These are phyloP conservation scores for Gossypium longicalyx DNA, from an alignment of 345 rosid species.

Conservation along the genomic window DNA sequence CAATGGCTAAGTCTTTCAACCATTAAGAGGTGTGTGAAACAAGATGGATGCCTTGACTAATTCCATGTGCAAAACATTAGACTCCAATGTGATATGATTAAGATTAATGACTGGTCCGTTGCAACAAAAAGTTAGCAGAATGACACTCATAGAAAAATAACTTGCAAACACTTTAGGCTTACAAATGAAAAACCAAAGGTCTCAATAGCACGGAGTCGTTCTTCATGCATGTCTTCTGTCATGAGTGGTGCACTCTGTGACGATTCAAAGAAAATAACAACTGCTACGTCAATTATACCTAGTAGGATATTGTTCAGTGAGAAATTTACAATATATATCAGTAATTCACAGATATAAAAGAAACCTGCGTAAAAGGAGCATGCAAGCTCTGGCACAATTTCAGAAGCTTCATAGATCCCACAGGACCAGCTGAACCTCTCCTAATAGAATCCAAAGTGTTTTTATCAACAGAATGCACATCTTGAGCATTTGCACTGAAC, in stretches of 20 bases:
- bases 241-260: conserved; percentile 80
- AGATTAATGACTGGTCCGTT: background rate
- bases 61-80: background rate
- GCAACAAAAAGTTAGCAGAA: background rate
- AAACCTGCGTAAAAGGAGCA: conserved; percentile 94
- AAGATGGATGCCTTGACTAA: background rate
- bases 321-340: conserved; percentile 4
- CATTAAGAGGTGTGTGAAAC: background rate
- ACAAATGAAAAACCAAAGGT: conserved; percentile 80
- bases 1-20: background rate
- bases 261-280: conserved; percentile 8
- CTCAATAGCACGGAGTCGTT: conserved; percentile 84
- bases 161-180: conserved; percentile 33
- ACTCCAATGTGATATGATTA: background rate
- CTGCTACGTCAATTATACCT: background rate
- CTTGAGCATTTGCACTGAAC: conserved; percentile 28
- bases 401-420: conserved; percentile 82
- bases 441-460: conserved; percentile 43
- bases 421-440: conserved; percentile 85
- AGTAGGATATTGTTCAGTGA: background rate
- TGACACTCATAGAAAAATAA: background rate
- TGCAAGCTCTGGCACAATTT: conserved; percentile 76
- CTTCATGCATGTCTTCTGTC: conserved; percentile 99
- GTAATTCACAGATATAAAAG: conserved; percentile 18
- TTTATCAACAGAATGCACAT: conserved; percentile 27